phyloP scores from a whole-genome alignment of 1,284 basidiomycete genomes.

The Sporisorium reilianum region DNA sequence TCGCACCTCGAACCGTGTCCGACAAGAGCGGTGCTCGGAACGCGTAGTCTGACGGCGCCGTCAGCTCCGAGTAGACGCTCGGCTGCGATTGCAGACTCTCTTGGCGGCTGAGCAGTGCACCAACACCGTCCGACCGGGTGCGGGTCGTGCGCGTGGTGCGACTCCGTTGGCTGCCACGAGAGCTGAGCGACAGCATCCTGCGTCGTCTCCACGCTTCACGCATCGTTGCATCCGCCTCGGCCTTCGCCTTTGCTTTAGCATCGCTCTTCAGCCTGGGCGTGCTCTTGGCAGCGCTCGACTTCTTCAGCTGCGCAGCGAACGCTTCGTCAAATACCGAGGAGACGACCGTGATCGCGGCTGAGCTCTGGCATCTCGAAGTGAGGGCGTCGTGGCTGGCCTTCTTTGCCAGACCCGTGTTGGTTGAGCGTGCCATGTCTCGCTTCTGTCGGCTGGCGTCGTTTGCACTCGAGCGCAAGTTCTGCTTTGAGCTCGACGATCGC shows the following conservation, averaged over 20 bases:
- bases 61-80: constrained; percentile 48
- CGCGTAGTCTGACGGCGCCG: constrained; percentile 44
- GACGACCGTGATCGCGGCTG: constrained; percentile 31
- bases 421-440: constrained; percentile 16
- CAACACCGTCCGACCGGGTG: not conserved
- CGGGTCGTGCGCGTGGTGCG: constrained; percentile 10
- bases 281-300: not conserved
- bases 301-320: constrained; percentile 20
- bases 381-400: constrained; percentile 13
- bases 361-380: constrained; percentile 33
- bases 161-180: constrained; percentile 31
- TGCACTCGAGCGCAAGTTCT: constrained; percentile 11
- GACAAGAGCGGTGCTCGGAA: constrained; percentile 40
- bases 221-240: constrained; percentile 33
- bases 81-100: constrained; percentile 29
- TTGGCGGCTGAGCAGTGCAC: constrained; percentile 11
- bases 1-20: not conserved
- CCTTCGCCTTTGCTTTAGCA: constrained; percentile 30
- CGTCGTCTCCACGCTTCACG: constrained; percentile 32
- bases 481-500: constrained; percentile 33
- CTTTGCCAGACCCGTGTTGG: constrained; percentile 9
- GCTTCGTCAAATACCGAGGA: constrained; percentile 47
- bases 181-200: constrained; percentile 43
- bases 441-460: constrained; percentile 25
- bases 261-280: not conserved